These are phyloP conservation scores for Saccharomycopsis sp. DNA, from an alignment of 805 yeast species.

Conservation along the genomic window DNA sequence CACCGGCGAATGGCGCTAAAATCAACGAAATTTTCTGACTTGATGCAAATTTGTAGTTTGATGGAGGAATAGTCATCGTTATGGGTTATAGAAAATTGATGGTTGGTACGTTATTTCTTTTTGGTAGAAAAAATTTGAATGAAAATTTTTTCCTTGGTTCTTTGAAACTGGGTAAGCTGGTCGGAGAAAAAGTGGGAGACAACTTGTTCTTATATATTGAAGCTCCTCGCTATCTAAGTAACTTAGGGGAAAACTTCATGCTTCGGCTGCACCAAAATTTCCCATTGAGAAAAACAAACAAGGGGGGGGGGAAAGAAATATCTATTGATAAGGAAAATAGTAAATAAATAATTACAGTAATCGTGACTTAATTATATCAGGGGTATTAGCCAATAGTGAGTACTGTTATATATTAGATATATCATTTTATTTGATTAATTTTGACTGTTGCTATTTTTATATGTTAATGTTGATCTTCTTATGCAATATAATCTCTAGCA, in stretches of 20 bases:
- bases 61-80: slow-evolving; percentile 16
- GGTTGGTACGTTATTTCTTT: not conserved
- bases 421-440: no score
- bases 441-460: no score
- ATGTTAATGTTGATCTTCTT: no score
- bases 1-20: slow-evolving; percentile 91
- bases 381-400: no score
- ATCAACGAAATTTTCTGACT: slow-evolving; percentile 58
- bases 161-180: not conserved
- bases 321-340: not conserved
- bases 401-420: no score
- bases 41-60: slow-evolving; percentile 45
- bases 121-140: not conserved
- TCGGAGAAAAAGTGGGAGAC: slow-evolving; percentile 1
- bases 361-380: not conserved
- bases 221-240: slow-evolving; percentile 20
- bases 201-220: slow-evolving; percentile 11
- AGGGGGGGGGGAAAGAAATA: not conserved
- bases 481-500: no score
- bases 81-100: not conserved
- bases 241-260: slow-evolving; percentile 19
- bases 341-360: not conserved
- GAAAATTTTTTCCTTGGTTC: not conserved
- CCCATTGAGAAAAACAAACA: not conserved
- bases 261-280: not conserved